Base-by-base conservation (phyloP, 257 asterid genomes). In the Ligustrum vulgare region DNA sequence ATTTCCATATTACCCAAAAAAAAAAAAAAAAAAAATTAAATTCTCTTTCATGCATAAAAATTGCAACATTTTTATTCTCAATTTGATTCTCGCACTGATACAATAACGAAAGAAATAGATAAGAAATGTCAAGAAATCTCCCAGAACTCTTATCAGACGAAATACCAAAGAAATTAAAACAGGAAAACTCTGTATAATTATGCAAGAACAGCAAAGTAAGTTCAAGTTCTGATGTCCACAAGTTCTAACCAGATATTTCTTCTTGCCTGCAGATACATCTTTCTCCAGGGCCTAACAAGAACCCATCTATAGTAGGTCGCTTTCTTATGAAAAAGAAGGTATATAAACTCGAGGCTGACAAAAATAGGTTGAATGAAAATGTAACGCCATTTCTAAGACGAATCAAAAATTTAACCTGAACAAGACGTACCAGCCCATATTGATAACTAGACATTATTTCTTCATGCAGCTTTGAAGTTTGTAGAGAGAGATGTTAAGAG, bases 231-330 rank as follows among this genome's bases (percentile, higher is more conserved):
- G 45, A 39, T 39, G 45, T 39, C 45, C 45, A 9, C 3, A 28
- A 68, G 60, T 73, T 75, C 18, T 47, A 9, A 51, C 25, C 62
- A 51, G 62, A 5, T 70, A 73, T 4, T 51, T 37, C 18, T 6
- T 69, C 13, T 73, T 45, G 3, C 16, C 51, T 73, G 69, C 60
- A 28, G 39, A 81, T 58, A 69, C 63, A 23, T 13, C 31, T 49
- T 18, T 18, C 41, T 15, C 35, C 15, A 16, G 15, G 37, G 66
- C 49, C 22, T 54, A 58, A 82, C 12, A 36, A 35, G 33, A 35
- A 60, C 33, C 83, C 88, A 94, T 83, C 93, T 89, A 78, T 35
- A 87, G 71, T 4, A 49, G 90, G 88, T 39, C 82, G 91, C 80
- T 96, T 87, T 87, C 97, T 85, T 22, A 60, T 47, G 31, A 70